phyloP scores from a whole-genome alignment of 2,329 filamentous ascomycete genomes.

The Aspergillus costaricaensis region DNA sequence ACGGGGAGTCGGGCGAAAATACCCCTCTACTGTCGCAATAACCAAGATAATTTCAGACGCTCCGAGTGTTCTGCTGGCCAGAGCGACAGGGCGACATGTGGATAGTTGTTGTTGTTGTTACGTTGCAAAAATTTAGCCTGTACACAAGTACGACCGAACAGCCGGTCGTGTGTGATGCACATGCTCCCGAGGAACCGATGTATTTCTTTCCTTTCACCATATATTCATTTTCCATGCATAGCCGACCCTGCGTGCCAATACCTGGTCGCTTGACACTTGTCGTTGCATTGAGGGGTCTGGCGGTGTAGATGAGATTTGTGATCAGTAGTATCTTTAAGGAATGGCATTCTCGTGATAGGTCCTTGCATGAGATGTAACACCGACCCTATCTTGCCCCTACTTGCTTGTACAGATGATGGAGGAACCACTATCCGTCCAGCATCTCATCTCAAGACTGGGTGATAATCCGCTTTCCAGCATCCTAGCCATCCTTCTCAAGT shows the following conservation, averaged over 20 bases:
- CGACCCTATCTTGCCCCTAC: neutral
- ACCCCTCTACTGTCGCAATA: conserved; percentile 19
- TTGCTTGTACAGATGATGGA: no score
- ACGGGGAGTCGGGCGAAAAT: conserved; percentile 13
- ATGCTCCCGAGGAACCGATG: neutral
- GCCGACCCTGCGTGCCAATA: neutral
- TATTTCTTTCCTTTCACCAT: neutral
- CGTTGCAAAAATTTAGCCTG: neutral
- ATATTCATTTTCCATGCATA: neutral
- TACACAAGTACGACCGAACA: neutral
- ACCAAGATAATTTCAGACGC: neutral
- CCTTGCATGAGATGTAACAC: neutral
- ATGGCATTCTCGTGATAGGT: neutral
- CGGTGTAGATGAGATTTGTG: neutral
- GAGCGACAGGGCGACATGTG: conserved; percentile 9
- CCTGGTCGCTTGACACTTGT: neutral
- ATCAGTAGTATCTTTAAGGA: neutral
- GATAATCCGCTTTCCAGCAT: no score
- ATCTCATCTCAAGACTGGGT: no score
- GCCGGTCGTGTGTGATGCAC: neutral
- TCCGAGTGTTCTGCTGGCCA: conserved; percentile 22
- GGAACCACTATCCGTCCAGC: no score
- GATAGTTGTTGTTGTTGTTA: neutral
- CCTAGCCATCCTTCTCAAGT: no score
- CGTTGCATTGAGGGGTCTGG: neutral